Base-by-base conservation (phyloP, 106 monocot genomes). In the Acorus calamus region DNA sequence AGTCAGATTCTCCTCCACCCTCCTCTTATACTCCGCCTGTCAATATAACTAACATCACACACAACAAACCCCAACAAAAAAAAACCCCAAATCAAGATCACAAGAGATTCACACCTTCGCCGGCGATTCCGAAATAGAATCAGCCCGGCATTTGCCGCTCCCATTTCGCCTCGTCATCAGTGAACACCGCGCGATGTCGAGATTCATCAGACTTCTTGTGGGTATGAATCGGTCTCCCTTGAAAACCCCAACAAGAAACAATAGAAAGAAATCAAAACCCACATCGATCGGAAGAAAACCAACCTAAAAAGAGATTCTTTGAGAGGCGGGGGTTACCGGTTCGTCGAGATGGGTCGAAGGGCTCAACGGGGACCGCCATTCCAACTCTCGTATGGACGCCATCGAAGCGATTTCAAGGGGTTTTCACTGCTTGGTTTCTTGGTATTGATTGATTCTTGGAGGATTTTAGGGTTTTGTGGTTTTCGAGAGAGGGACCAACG, bases 151-250 rank as follows among this genome's bases (percentile, higher is more conserved):
- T 42, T 71, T 70, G 66, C 46, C 28, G 42, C n/a, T 45, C 11
- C 8, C 47, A 44, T 53, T 62, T 52, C 14, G 58, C 58, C 57
- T 52, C 14, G 58, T 10, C 4, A 44, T 42, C 14, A 80, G 71
- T 41, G 53, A 41, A 8, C 66, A 72, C 12, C 59, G 72, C 8
- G 81, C 81, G 28, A 8, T 59, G 50, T 68, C 68, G 8, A 81
- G 57, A 56, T 81, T 66, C 81, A 81, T 81, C 11, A 81, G 60
- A 49, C 81, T 81, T 55, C 81, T 77, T 45, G 76, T 81, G 52
- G 81, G 81, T 58, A 81, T 81, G 63, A 81, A 81, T 9, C 81
- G 45, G 61, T 81, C 81, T 2, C 81, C 76, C 72, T 76, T 48
- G n/a, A n/a, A 7, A 61, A 70, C 7, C 42, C 3, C 56, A 8